Conservation (phyloP, 208 protist species). For the Trypanosoma vivax region DNA sequence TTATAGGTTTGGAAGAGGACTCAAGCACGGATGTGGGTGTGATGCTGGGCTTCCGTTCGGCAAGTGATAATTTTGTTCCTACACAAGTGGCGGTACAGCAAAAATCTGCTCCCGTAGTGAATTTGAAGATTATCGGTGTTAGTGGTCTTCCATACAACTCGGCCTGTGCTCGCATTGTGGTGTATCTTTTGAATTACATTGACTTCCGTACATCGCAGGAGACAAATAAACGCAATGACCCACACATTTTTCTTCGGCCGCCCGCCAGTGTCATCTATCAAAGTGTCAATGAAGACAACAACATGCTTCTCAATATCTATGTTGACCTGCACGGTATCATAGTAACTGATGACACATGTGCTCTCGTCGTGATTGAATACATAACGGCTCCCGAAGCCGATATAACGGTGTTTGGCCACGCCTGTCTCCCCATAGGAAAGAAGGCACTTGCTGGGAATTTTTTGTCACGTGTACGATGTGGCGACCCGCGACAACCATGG, state of each 20-base stretch:
- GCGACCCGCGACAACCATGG: constrained; percentile 62
- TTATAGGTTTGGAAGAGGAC: background rate
- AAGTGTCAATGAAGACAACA: constrained; percentile 27
- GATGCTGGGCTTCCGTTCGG: constrained; percentile 1
- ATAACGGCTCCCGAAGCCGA: constrained; percentile 16
- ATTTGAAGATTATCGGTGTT: constrained; percentile 41
- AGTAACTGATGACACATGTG: constrained; percentile 20
- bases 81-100: constrained; percentile 18
- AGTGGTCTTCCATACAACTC: constrained; percentile 49
- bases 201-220: constrained; percentile 21
- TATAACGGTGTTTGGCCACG: constrained; percentile 54
- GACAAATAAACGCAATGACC: constrained; percentile 25
- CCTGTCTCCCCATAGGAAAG: constrained; percentile 44
- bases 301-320: constrained; percentile 34
- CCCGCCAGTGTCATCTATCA: constrained; percentile 50
- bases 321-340: constrained; percentile 13
- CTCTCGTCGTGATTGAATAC: constrained; percentile 68
- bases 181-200: constrained; percentile 49
- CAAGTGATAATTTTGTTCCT: background rate
- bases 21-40: background rate
- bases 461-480: constrained; percentile 45
- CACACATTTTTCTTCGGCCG: constrained; percentile 40
- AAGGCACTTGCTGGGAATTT: constrained; percentile 48
- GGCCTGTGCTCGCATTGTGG: constrained; percentile 39
- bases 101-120: constrained; percentile 17